A percentile compares a stretch with the other conserved stretches of the same genome.
phyloP scores from a whole-genome alignment of 2,329 filamentous ascomycete genomes.

The Xenoacremonium recifei region DNA sequence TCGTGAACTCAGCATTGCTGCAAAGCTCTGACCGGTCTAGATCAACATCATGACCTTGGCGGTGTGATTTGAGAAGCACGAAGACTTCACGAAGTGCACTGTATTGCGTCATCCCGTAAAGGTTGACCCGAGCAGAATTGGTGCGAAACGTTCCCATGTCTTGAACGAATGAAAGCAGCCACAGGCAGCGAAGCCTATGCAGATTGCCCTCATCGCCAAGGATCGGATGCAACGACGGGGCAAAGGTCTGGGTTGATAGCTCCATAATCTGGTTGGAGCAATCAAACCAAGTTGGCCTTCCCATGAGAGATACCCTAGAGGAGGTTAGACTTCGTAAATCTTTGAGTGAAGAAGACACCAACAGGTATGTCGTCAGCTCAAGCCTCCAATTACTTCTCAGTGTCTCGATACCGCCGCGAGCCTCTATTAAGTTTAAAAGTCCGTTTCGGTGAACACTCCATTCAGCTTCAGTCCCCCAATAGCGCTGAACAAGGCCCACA shows the following conservation, averaged over 20 bases:
- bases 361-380: neutral
- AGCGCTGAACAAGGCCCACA: neutral
- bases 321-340: neutral
- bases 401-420: neutral
- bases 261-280: neutral
- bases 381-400: neutral
- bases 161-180: neutral
- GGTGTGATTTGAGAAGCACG: neutral
- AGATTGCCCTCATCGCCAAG: neutral
- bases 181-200: neutral
- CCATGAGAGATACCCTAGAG: neutral
- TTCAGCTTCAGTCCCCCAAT: neutral
- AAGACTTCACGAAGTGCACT: neutral
- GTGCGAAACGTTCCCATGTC: neutral
- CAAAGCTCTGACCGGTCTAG: neutral
- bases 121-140: neutral
- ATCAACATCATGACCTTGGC: neutral
- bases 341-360: neutral
- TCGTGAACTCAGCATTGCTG: neutral
- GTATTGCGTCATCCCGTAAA: neutral
- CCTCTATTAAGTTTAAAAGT: neutral
- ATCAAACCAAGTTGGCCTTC: neutral
- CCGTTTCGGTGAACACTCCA: neutral
- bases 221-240: neutral
- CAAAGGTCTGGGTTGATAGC: neutral